Evolutionary conservation across 768 basidiomycete genomes (phyloP).

Genomic region (Leccinum rimulosum): DNA sequence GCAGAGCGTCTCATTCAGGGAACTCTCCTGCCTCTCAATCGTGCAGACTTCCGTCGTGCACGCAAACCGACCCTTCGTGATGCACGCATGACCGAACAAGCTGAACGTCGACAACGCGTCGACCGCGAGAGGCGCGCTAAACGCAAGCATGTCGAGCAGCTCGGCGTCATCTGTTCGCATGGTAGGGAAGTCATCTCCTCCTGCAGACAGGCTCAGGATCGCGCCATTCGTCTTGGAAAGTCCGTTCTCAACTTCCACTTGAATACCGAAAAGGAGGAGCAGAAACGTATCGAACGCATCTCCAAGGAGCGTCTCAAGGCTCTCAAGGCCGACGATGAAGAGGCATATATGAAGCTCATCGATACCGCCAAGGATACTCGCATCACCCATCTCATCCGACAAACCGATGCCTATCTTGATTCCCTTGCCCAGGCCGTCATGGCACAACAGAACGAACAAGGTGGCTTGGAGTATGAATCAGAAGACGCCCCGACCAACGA

Average conservation of each 20-base stretch:
- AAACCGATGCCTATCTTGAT: conserved; percentile 94
- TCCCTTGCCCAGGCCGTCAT: conserved; percentile 91
- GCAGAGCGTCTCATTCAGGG: conserved; percentile 87
- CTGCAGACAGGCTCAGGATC: conserved; percentile 64
- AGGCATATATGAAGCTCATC: conserved; percentile 98
- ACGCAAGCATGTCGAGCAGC: conserved; percentile 94
- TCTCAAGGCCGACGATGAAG: conserved; percentile 96
- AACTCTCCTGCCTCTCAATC: conserved; percentile 85
- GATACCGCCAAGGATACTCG: conserved; percentile 99
- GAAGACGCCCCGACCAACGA: conserved; percentile 81
- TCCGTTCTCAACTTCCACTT: conserved; percentile 82
- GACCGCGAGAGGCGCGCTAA: conserved; percentile 95
- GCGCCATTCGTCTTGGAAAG: conserved; percentile 62
- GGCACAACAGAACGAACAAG: conserved; percentile 82
- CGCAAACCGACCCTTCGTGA: conserved; percentile 87
- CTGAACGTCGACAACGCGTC: conserved; percentile 86
- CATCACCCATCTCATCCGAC: conserved; percentile 91
- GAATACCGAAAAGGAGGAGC: conserved; percentile 95
- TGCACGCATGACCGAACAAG: conserved; percentile 82
- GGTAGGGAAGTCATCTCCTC: conserved; percentile 70
- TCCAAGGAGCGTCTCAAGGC: conserved; percentile 98
- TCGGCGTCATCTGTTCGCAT: conserved; percentile 81
- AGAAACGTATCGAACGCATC: conserved; percentile 93
- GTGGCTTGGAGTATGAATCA: conserved; percentile 46
- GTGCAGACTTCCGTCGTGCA: conserved; percentile 83